phyloP scores from a whole-genome alignment of 73 alveolate species.

The Halteria grandinella region DNA sequence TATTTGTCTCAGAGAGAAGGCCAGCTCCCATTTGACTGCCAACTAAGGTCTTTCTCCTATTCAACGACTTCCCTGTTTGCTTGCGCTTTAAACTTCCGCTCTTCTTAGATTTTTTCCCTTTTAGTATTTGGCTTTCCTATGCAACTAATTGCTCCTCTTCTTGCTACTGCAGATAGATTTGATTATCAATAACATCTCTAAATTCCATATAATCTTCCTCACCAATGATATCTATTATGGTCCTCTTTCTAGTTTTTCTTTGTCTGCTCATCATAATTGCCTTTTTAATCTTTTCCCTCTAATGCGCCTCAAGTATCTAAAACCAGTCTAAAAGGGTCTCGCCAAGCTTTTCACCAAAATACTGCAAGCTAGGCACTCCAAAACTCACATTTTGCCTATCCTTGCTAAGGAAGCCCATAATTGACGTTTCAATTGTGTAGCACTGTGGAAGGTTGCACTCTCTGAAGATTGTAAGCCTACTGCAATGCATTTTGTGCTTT shows the following conservation, averaged over 20 bases:
- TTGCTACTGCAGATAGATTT: no score
- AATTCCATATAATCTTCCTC: conserved; percentile 41
- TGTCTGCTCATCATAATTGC: conserved; percentile 39
- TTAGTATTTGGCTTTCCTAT: neutral
- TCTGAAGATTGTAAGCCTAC: conserved; percentile 72
- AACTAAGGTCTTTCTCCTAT: no score
- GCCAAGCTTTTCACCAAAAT: conserved; percentile 33
- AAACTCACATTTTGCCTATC: conserved; percentile 37
- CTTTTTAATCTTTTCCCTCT: conserved; percentile 29
- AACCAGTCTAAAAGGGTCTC: conserved; percentile 29
- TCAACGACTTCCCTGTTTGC: no score
- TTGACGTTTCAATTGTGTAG: conserved; percentile 66
- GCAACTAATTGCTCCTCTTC: neutral
- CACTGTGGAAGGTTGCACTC: conserved; percentile 54
- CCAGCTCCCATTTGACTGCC: no score
- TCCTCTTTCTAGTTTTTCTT: conserved; percentile 42
- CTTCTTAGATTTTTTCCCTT: neutral
- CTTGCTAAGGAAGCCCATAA: conserved; percentile 36
- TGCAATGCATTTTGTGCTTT: conserved; percentile 66
- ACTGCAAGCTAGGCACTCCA: conserved; percentile 2
- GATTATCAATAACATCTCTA: conserved; percentile 45
- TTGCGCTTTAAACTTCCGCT: no score
- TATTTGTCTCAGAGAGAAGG: no score
- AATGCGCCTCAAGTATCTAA: conserved; percentile 23
- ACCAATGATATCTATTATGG: conserved; percentile 45